Base-by-base conservation (phyloP, 2,329 filamentous ascomycete genomes). In the Arthrobotrys sphaeroides region DNA sequence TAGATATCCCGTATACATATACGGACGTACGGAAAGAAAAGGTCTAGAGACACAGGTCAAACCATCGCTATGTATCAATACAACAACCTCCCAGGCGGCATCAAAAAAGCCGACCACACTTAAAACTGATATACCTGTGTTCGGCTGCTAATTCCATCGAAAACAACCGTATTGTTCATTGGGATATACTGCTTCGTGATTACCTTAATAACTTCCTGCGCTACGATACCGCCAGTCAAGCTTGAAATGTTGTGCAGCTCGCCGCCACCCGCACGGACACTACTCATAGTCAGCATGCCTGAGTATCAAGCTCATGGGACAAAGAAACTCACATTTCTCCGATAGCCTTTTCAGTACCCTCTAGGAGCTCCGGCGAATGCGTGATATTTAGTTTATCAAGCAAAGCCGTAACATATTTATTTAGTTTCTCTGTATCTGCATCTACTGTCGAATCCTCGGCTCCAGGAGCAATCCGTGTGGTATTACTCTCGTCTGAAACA, bases 151-250 rank as follows among this genome's bases (percentile, higher is more conserved):
- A 91, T 89, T 20, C 89, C 90, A 83, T 91, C 89, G 79, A 90
- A 91, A 76, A 91, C 85, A 80, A 89, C 90, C 13, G 88, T 90
- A 81, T 91, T 90, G 79, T 91, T 89, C 77, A 90, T 87, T 22
- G 90, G 89, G 45, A 91, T 85, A 82, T 91, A 91, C 83, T 91
- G 90, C 80, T 88, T 89, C 10, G 90, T 91, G 79, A 91, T 87
- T 70, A 89, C 87, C 82, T 99, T 99, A 84, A 99, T 96, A 77
- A 94, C 88, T 84, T 99, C 95, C 83, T 99, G 96, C n/a, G 94
- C 93, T 53, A 96, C 91, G 85, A 99, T 91, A 2, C 95, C 96
- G 28, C 95, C 96, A 0, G 90, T 91, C 67, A 97, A 84, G 24
- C 94, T 90, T 31, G 94, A 91, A 67, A 96, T 91, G 81, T 97